These are phyloP conservation scores for Acer campestre DNA, from an alignment of 345 rosid genomes.

Conservation along the genomic window DNA sequence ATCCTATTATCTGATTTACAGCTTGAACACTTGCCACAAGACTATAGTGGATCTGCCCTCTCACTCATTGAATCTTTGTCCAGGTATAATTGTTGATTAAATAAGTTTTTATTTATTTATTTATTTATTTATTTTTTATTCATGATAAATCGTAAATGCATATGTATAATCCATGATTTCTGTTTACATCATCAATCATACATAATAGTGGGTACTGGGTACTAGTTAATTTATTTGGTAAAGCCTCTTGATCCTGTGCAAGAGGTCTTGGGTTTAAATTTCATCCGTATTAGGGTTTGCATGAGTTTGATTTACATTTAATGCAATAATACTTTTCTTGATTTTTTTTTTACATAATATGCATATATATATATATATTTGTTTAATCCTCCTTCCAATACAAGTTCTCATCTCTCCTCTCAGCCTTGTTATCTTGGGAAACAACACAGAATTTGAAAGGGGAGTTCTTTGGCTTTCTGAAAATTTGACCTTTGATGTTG, in stretches of 20 bases:
- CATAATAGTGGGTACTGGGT: too few relatives aligned
- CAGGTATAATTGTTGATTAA: slow-evolving; percentile 48
- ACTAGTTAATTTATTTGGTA: neutral
- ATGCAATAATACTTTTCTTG: too few relatives aligned
- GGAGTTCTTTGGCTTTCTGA: slow-evolving; percentile 88
- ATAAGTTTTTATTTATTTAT: neutral
- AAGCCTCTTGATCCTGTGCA: neutral
- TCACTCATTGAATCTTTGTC: slow-evolving; percentile 89
- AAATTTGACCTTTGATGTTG: slow-evolving; percentile 73
- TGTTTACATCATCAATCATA: neutral
- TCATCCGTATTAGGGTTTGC: neutral
- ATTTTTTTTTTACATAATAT: neutral
- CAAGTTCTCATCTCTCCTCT: slow-evolving; percentile 17
- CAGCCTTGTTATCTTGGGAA: slow-evolving; percentile 93
- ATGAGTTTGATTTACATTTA: neutral
- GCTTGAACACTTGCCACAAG: slow-evolving; percentile 88
- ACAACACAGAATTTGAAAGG: slow-evolving; percentile 81
- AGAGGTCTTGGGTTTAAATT: neutral
- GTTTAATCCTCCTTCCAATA: slow-evolving; percentile 18
- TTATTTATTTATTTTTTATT: neutral
- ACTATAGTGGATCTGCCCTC: slow-evolving; percentile 90
- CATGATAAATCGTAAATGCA: neutral
- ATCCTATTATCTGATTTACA: slow-evolving; percentile 43
- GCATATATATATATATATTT: neutral
- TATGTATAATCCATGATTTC: neutral